Percentiles rank a stretch among this genome's conserved stretches.
These are phyloP conservation scores for Babesia ovis DNA, from an alignment of 169 alveolate species.

Conservation along the genomic window DNA sequence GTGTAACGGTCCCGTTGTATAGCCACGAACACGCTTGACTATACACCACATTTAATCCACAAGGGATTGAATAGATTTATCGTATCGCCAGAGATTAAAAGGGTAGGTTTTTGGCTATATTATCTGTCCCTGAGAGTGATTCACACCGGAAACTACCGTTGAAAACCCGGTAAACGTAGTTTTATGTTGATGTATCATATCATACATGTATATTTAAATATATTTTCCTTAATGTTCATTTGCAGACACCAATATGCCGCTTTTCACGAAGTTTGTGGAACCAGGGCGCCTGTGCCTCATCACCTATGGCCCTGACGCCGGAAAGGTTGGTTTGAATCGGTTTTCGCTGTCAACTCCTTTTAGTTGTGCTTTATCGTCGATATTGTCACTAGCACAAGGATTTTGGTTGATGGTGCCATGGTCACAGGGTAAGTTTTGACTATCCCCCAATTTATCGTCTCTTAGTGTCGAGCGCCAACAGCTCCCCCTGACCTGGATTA, in stretches of 20 bases:
- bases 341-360: not conserved
- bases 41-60: not conserved
- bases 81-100: conserved; percentile 4
- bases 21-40: not conserved
- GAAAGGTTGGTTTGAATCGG: conserved; percentile 80
- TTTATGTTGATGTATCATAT: too few relatives aligned
- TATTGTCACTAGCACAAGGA: conserved; percentile 83
- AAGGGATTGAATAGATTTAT: not conserved
- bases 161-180: too few relatives aligned
- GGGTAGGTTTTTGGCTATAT: conserved; percentile 16
- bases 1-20: not conserved
- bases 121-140: not conserved
- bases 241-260: conserved; percentile 66
- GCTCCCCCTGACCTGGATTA: conserved; percentile 85
- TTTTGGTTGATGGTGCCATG: conserved; percentile 89
- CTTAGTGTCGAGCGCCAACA: conserved; percentile 85
- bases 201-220: too few relatives aligned
- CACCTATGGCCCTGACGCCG: conserved; percentile 91
- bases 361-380: conserved; percentile 88
- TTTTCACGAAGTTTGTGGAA: conserved; percentile 88
- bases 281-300: conserved; percentile 91
- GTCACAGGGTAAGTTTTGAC: conserved; percentile 76
- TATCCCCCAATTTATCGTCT: not conserved
- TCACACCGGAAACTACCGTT: not conserved
- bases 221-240: too few relatives aligned